Evolutionary conservation across 1,139 yeast genomes (phyloP).

Genomic region (Sugiyamaella xylanicola): DNA sequence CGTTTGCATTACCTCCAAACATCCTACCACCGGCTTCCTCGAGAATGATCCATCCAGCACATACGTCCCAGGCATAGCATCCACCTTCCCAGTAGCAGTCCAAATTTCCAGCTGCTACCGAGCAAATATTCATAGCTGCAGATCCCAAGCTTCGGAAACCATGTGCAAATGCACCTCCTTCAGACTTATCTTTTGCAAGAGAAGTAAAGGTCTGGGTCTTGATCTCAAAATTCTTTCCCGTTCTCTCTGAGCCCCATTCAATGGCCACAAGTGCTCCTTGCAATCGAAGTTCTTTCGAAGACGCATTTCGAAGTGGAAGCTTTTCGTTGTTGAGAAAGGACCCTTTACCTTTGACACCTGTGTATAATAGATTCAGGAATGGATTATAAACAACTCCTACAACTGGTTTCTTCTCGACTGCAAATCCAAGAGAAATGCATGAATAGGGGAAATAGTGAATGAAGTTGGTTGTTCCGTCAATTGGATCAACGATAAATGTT

Average conservation of each 20-base stretch:
- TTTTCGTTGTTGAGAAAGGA: conserved; percentile 49
- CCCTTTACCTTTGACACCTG: conserved; percentile 56
- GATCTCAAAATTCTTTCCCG: conserved; percentile 51
- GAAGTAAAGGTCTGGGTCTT: conserved; percentile 52
- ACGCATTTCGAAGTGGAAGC: conserved; percentile 44
- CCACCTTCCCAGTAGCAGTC: conserved; percentile 70
- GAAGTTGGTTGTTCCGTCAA: conserved; percentile 65
- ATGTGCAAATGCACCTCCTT: conserved; percentile 54
- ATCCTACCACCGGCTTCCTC: conserved; percentile 59
- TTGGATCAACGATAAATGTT: conserved; percentile 63
- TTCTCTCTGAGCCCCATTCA: conserved; percentile 62
- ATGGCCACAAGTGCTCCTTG: conserved; percentile 58
- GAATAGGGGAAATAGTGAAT: conserved; percentile 61
- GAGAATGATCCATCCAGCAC: conserved; percentile 64
- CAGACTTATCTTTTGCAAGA: conserved; percentile 48
- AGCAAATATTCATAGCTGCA: conserved; percentile 60
- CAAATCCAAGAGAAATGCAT: conserved; percentile 60
- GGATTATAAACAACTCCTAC: conserved; percentile 66
- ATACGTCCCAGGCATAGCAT: conserved; percentile 65
- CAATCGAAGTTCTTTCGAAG: conserved; percentile 43
- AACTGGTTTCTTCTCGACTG: conserved; percentile 51
- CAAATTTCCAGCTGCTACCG: conserved; percentile 56
- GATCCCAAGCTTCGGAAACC: conserved; percentile 62
- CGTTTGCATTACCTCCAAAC: conserved; percentile 55
- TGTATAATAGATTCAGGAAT: conserved; percentile 51